phyloP scores from a whole-genome alignment of 2,329 filamentous ascomycete genomes.

The Polytolypa hystricis region DNA sequence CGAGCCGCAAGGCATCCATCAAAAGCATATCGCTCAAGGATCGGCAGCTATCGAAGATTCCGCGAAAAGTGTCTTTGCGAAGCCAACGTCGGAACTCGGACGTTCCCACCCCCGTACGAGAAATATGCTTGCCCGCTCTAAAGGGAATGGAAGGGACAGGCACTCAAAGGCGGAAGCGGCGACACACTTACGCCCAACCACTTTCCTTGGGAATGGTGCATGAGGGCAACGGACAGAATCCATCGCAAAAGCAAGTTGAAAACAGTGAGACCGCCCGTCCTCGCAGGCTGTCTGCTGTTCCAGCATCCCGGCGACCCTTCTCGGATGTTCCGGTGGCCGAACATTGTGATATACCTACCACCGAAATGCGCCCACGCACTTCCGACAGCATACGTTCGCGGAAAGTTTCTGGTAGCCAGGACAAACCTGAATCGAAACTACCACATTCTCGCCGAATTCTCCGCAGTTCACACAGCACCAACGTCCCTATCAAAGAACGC shows the following conservation, averaged over 20 bases:
- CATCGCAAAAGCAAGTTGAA: too few relatives aligned
- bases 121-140: slow-evolving; percentile 13
- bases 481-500: too few relatives aligned
- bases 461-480: too few relatives aligned
- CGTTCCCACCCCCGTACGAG: slow-evolving; percentile 5
- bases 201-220: slow-evolving; percentile 6
- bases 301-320: too few relatives aligned
- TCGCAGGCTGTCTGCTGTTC: too few relatives aligned
- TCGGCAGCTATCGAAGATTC: slow-evolving; percentile 21
- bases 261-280: too few relatives aligned
- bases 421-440: too few relatives aligned
- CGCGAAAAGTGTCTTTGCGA: slow-evolving; percentile 22
- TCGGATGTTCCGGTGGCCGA: too few relatives aligned
- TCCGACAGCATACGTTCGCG: slow-evolving; percentile 9
- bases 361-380: slow-evolving; percentile 5
- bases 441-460: too few relatives aligned
- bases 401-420: slow-evolving; percentile 3
- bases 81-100: slow-evolving; percentile 20
- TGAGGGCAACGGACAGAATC: too few relatives aligned
- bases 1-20: slow-evolving; percentile 11
- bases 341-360: not conserved
- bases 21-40: slow-evolving; percentile 21
- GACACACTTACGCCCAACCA: slow-evolving; percentile 31
- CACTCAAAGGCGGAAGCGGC: slow-evolving; percentile 18
- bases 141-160: slow-evolving; percentile 12